Evolutionary conservation across 306 rosid genomes (phyloP), one percentile per base, ranked within the genome.

Genomic region (Aeschynomene evenia): DNA sequence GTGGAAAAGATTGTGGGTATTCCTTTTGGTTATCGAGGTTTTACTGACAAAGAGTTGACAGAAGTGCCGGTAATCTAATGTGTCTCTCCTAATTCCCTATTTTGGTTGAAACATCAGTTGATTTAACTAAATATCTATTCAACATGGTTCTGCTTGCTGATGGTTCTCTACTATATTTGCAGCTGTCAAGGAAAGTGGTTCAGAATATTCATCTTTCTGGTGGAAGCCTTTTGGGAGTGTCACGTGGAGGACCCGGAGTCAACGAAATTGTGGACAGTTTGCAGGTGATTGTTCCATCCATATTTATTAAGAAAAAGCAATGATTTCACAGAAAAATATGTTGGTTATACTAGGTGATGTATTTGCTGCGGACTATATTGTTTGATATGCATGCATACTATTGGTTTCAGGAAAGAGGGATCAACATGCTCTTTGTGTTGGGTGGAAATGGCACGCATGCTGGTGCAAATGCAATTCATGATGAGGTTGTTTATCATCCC

Each of bases 381-480:
- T 72, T 28, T 55, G 63, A 73, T 48, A 39, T 58, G 16, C 46
- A 39, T 58, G 16, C 46, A 18, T 62, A 29, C 56, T 74, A 29
- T 70, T 76, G 73, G 73, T 74, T 58, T 71, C 86, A 94, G 99
- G 87, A 84, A 87, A 84, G 95, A 80, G 95, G 95, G 66, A 91
- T 94, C 79, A 86, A 89, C 79, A 89, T 94, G 99, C 89, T 94
- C 70, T 94, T 91, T 82, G 92, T 94, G 60, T 80, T 94, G 95
- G 99, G 99, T 53, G 99, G 99, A 66, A 89, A 94, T 24, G 99
- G 99, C 39, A 94, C 99, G 4, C 99, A 94, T 75, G 99, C 99
- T 55, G 99, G 99, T 66, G 99, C 99, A 37, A 82, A 94, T 63
- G 97, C 91, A 46, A 89, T 94, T 77, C 97, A 94, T 78, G 40